A percentile compares a stretch with the other conserved stretches of the same genome.
phyloP scores from a whole-genome alignment of 306 rosid species.

The Vigna mungo region DNA sequence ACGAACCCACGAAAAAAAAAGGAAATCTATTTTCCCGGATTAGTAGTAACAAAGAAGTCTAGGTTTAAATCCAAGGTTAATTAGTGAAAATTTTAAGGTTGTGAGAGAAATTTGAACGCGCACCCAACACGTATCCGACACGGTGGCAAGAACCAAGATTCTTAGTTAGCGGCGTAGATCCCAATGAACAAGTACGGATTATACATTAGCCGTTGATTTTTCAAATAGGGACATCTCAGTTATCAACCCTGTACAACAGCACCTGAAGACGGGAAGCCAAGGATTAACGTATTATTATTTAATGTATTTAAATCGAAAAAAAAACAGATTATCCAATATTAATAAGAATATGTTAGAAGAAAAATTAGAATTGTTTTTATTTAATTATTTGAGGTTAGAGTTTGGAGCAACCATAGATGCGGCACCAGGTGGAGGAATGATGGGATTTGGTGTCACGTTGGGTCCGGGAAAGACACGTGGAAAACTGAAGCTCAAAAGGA shows the following conservation, averaged over 20 bases:
- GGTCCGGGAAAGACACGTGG: neutral
- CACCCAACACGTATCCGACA: slow-evolving; percentile 52
- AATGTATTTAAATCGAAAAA: neutral
- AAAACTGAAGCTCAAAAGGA: no score
- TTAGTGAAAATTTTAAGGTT: slow-evolving; percentile 19
- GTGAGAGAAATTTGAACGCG: slow-evolving; percentile 16
- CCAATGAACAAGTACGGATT: neutral
- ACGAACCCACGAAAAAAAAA: neutral
- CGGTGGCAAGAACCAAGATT: slow-evolving; percentile 50
- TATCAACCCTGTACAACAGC: slow-evolving; percentile 34
- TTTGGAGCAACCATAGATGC: neutral
- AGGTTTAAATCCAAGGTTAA: slow-evolving; percentile 25
- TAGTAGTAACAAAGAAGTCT: neutral
- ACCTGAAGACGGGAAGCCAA: neutral
- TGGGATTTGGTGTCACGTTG: slow-evolving; percentile 15
- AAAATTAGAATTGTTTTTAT: no score
- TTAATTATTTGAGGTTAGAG: neutral
- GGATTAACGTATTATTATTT: neutral
- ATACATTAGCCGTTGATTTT: slow-evolving; percentile 42
- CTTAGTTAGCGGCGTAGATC: slow-evolving; percentile 34
- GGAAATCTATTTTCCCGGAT: slow-evolving; percentile 3
- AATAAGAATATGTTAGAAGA: no score
- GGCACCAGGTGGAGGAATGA: slow-evolving; percentile 43
- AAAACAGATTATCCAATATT: neutral
- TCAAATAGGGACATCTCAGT: slow-evolving; percentile 18